Base-by-base conservation (phyloP, 1,139 yeast species). In the Insectozyma bohioensis region DNA sequence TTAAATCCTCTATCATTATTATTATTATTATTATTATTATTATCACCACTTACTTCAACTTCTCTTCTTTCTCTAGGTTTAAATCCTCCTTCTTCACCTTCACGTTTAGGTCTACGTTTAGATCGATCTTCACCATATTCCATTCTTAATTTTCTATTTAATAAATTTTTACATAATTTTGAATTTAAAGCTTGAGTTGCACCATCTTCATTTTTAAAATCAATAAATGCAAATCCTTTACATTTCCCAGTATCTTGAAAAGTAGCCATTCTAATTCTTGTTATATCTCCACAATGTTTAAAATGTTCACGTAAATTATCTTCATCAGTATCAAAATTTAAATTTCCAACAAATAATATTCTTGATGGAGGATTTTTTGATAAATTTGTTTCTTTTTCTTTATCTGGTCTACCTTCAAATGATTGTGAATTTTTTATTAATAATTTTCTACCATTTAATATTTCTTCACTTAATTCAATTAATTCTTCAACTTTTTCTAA, bases 91-190 rank as follows among this genome's bases (percentile, higher is more conserved):
- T 6, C 16, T 6, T 12, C 24, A 17, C 18, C 28, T 4, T 28
- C 35, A 10, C 54, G 52, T 34, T 62, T 67, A 37, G 83, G 83
- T 28, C 72, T 67, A 54, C 95, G 74, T 59, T 85, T 83, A 25
- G 95, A 83, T 63, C 98, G 74, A 56, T 92, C 97, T 61, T 92
- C 96, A 45, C 98, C 98, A 49, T 67, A 92, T 58, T 92, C 97
- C 74, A 92, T 70, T 62, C 96, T 75, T 47, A 92, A 63, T 5
- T 80, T 79, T 52, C 97, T 72, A 41, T 84, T 85, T 39, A 85
- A 78, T 39, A 87, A 66, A 43, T 68, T 77, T 49, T 76, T 76
- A 41, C 88, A 79, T 13, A 72, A 51, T 52, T 80, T 84, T 42
- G 88, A 92, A 45, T 75, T 80, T 42, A 92, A 67, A 0, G 97